Evolutionary conservation across 805 yeast genomes (phyloP).

Genomic region (Isabelozyma pseudorhagii): DNA sequence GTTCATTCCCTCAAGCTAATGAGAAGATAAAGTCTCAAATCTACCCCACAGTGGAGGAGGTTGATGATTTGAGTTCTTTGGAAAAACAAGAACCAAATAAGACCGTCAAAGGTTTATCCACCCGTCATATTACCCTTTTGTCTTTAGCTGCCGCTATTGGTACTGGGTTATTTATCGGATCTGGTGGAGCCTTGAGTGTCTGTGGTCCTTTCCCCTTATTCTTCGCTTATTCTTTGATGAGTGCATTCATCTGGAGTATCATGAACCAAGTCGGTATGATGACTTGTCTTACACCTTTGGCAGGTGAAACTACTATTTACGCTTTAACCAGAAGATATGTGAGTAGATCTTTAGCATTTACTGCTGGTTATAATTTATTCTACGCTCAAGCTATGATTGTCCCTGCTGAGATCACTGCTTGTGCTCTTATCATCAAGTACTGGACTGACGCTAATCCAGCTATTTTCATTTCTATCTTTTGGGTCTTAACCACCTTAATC

Average conservation of each 20-base stretch:
- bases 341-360: constrained; percentile 13
- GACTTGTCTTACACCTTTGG: constrained; percentile 14
- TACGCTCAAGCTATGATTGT: constrained; percentile 16
- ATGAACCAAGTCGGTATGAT: constrained; percentile 15
- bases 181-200: constrained; percentile 20
- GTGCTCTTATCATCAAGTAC: constrained; percentile 17
- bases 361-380: constrained; percentile 17
- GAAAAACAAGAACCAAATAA: background rate
- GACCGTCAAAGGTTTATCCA: background rate
- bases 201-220: constrained; percentile 18
- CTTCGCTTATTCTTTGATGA: constrained; percentile 16
- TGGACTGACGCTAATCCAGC: constrained; percentile 39
- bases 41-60: background rate
- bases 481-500: constrained; percentile 12
- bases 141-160: background rate
- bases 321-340: constrained; percentile 6
- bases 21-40: background rate
- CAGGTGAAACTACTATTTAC: constrained; percentile 14
- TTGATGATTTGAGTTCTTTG: background rate
- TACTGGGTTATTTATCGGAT: constrained; percentile 22
- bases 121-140: background rate
- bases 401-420: constrained; percentile 20
- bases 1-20: background rate
- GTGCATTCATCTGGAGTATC: constrained; percentile 12
- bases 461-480: constrained; percentile 43